These are phyloP conservation scores for Galerina marginata DNA, from an alignment of 768 basidiomycete genomes.

Conservation along the genomic window DNA sequence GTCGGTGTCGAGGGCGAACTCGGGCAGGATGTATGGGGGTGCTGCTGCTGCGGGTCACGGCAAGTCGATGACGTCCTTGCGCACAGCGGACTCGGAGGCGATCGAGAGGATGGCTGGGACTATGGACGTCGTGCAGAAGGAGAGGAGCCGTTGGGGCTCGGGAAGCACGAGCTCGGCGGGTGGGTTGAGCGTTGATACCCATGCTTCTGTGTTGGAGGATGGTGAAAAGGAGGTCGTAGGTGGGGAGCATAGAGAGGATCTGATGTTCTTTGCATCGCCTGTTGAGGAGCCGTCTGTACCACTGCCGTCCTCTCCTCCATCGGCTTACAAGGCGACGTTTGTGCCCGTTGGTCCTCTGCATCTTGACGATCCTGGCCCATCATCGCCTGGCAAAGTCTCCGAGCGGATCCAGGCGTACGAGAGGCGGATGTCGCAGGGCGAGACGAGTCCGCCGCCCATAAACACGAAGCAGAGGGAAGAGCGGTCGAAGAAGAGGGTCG, in stretches of 20 bases:
- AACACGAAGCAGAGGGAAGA: slow-evolving; percentile 51
- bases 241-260: slow-evolving; percentile 13
- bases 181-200: slow-evolving; percentile 35
- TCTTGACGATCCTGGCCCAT: slow-evolving; percentile 1
- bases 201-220: slow-evolving; percentile 20
- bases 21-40: slow-evolving; percentile 29
- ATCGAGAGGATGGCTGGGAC: slow-evolving; percentile 68
- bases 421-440: slow-evolving; percentile 57
- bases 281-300: slow-evolving; percentile 26
- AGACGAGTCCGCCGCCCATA: slow-evolving; percentile 35
- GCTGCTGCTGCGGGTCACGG: slow-evolving; percentile 37
- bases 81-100: slow-evolving; percentile 71
- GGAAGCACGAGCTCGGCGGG: slow-evolving; percentile 35
- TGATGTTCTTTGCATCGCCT: slow-evolving; percentile 37
- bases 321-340: slow-evolving; percentile 8
- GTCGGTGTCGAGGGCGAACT: slow-evolving; percentile 10
- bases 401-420: slow-evolving; percentile 64
- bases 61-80: slow-evolving; percentile 59
- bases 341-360: slow-evolving; percentile 13
- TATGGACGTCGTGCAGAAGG: slow-evolving; percentile 73
- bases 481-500: slow-evolving; percentile 41
- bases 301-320: slow-evolving; percentile 10
- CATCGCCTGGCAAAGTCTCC: slow-evolving; percentile 37
- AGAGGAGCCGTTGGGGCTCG: slow-evolving; percentile 35
- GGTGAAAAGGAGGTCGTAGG: slow-evolving; percentile 8